Base-by-base conservation (phyloP, 75 land plant species). In the Sequoia sempervirens region DNA sequence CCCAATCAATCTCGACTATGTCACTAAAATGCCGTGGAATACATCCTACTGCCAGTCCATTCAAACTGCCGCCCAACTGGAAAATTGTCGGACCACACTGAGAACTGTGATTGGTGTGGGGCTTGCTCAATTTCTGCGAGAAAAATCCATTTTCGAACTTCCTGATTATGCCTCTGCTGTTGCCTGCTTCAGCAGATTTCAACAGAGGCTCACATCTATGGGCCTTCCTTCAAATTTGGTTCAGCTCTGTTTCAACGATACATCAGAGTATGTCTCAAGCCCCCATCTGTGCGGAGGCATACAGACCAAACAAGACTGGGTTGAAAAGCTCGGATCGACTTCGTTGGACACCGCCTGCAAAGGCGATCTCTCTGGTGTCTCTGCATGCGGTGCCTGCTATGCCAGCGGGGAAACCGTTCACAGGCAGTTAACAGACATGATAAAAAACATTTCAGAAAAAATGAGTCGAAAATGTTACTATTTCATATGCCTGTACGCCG, bases 401-500 rank as follows among this genome's bases (percentile, higher is more conserved):
- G 61, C 61, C 61, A 56, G 61, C 18, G 61, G 61, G 4, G 61
- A 56, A 56, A 26, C 61, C 1, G 61, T 56, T 56, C 61, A 56
- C 23, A 56, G 61, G 61, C 23, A 56, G 14, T 56, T 56, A 20
- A 56, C 61, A 5, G 61, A 56, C 23, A 18, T 56, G 18, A 20
- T 56, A 5, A 56, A 18, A 4, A 56, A 56, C 61, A 56, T 56
- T 56, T 17, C 61, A 56, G 61, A 56, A 5, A 56, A 56, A 56
- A 56, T 18, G 20, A 56, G 61, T 56, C 61, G 61, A 13, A 56
- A 56, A 56, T 92, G 94, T 87, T 87, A 90, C 72, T 89, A 89
- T 69, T 82, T 85, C 52, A 79, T 88, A 34, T 66, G 87, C 61
- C 40, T 92, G 68, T 92, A 90, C 82, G 92, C 92, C 2, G 90